Conservation (phyloP, 202 grass and related monocot species). For the Schoenoplectus tabernaemontani region DNA sequence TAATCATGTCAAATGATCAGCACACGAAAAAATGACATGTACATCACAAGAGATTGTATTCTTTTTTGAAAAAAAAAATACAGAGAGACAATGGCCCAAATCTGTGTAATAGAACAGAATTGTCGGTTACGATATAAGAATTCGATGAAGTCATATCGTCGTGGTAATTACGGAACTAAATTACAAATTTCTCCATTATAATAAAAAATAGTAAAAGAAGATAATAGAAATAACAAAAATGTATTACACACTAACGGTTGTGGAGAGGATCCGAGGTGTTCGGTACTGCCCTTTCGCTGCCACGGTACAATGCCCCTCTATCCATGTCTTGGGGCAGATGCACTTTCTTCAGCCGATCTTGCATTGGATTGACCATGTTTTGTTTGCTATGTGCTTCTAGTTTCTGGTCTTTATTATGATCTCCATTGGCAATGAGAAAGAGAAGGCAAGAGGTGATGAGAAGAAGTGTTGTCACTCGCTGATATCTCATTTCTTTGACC, state of each 20-base stretch:
- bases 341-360: not conserved
- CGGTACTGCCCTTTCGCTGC: conserved; percentile 59
- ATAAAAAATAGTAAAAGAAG: not conserved
- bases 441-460: not conserved
- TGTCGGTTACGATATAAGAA: not conserved
- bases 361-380: not conserved
- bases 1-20: not conserved
- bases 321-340: conserved; percentile 35
- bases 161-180: not conserved
- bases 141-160: not conserved
- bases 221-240: too few relatives aligned
- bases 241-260: conserved; percentile 44
- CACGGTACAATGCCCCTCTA: conserved; percentile 39
- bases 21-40: not conserved
- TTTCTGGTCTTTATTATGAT: conserved; percentile 10
- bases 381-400: not conserved
- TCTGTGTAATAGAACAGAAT: too few relatives aligned
- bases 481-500: not conserved
- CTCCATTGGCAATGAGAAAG: conserved; percentile 21
- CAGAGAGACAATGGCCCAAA: too few relatives aligned
- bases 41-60: not conserved
- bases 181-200: conserved; percentile 9
- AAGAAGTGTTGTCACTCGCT: not conserved
- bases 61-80: too few relatives aligned
- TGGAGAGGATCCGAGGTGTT: conserved; percentile 77